Conservation (phyloP, 2,329 filamentous ascomycete species). For the Phoma sp. region DNA sequence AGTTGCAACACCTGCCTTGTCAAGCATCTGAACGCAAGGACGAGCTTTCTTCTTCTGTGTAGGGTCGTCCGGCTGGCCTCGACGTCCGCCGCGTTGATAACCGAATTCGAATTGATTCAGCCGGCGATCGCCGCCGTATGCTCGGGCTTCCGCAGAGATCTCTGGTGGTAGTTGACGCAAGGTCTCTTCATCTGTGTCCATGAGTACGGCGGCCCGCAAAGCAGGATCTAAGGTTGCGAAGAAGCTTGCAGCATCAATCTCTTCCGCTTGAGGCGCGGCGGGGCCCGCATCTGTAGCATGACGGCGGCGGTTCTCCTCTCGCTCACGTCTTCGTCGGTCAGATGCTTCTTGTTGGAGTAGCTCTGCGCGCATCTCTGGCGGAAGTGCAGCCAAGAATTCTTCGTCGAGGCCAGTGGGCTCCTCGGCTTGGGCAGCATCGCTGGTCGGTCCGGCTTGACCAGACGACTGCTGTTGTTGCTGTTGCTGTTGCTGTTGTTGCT, state of each 20-base stretch:
- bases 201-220: conserved; percentile 83
- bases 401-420: conserved; percentile 85
- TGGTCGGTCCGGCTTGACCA: conserved; percentile 17
- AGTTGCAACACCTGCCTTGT: conserved; percentile 95
- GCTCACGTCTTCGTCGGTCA: conserved; percentile 85
- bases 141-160: conserved; percentile 83
- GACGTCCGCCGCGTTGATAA: conserved; percentile 42
- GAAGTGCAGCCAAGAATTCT: conserved; percentile 92
- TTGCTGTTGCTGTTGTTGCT: conserved; percentile 17
- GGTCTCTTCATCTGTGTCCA: conserved; percentile 90
- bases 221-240: conserved; percentile 85
- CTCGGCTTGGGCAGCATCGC: conserved; percentile 57
- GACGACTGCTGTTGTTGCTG: conserved; percentile 20
- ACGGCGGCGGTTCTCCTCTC: conserved; percentile 78
- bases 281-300: conserved; percentile 58
- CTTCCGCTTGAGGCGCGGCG: conserved; percentile 58
- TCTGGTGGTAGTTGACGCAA: conserved; percentile 84
- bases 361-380: conserved; percentile 87
- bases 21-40: conserved; percentile 92
- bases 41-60: conserved; percentile 70
- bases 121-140: conserved; percentile 64
- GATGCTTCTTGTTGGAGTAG: conserved; percentile 88
- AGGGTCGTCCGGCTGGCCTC: conserved; percentile 53
- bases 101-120: conserved; percentile 60
- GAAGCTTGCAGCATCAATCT: conserved; percentile 94